A percentile compares a stretch with the other conserved stretches of the same genome.
These are phyloP conservation scores for Suillus variegatus DNA, from an alignment of 768 basidiomycete species.

Conservation along the genomic window DNA sequence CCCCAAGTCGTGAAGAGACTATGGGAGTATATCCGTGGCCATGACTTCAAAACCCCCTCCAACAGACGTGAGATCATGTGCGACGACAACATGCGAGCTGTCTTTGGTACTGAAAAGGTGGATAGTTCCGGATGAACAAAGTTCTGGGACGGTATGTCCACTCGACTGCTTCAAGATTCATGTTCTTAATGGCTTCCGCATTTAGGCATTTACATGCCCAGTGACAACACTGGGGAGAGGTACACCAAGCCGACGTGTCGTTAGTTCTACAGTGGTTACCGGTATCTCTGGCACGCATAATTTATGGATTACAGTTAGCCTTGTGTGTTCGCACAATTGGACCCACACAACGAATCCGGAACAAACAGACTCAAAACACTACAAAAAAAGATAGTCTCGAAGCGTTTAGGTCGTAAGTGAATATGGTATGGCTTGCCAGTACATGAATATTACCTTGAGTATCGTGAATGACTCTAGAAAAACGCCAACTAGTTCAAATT, in stretches of 20 bases:
- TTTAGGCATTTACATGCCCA: conserved; percentile 34
- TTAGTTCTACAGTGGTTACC: background rate
- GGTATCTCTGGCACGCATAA: background rate
- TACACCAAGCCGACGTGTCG: background rate
- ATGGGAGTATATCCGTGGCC: conserved; percentile 85
- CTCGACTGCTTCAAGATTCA: background rate
- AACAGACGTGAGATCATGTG: conserved; percentile 88
- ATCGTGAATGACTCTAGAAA: conserved; percentile 3
- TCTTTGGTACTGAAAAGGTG: conserved; percentile 81
- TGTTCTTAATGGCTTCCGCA: conserved; percentile 6
- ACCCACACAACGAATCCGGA: background rate
- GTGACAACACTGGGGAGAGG: conserved; percentile 11
- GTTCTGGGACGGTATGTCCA: conserved; percentile 68
- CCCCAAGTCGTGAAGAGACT: conserved; percentile 90
- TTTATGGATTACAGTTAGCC: background rate
- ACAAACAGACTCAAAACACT: background rate
- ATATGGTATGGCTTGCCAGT: conserved; percentile 1
- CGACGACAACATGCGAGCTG: conserved; percentile 66
- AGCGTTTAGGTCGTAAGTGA: background rate
- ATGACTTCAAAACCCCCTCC: conserved; percentile 80
- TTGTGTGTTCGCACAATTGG: background rate
- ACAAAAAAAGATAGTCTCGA: background rate
- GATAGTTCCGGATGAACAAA: conserved; percentile 97
- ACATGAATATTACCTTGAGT: background rate
- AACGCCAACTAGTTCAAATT: conserved; percentile 54